phyloP scores from a whole-genome alignment of 192 early-diverging fungal genomes.

The Ambispora gerdemannii region DNA sequence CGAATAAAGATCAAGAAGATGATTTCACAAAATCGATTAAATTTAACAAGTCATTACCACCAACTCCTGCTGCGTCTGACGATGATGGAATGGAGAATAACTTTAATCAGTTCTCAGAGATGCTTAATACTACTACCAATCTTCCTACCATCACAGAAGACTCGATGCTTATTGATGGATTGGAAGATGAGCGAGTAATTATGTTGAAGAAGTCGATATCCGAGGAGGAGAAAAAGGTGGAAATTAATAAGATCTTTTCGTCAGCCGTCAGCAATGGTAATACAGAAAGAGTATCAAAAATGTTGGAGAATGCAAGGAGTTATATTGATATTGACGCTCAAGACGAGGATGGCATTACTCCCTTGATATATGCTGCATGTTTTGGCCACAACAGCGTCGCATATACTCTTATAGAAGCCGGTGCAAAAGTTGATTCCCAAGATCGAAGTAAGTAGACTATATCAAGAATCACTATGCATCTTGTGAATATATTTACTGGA shows the following conservation, averaged over 20 bases:
- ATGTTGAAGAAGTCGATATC: constrained; percentile 31
- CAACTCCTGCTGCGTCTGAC: not conserved
- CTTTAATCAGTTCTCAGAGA: not conserved
- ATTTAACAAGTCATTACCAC: not conserved
- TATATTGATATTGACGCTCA: constrained; percentile 73
- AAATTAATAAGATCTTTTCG: constrained; percentile 63
- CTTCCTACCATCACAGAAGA: no score
- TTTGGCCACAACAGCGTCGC: constrained; percentile 80
- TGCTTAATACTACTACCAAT: not conserved
- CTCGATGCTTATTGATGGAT: constrained; percentile 10
- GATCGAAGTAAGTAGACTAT: constrained; percentile 68
- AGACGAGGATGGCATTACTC: constrained; percentile 85
- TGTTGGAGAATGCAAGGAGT: constrained; percentile 54
- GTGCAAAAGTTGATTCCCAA: constrained; percentile 69
- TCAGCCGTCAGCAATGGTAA: constrained; percentile 75
- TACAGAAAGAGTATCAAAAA: constrained; percentile 54
- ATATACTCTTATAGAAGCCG: constrained; percentile 63
- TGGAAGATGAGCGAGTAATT: constrained; percentile 17
- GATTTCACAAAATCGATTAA: constrained; percentile 15
- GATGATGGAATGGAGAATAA: constrained; percentile 1
- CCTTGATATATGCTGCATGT: constrained; percentile 84
- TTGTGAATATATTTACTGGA: no score
- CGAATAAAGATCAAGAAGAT: constrained; percentile 21
- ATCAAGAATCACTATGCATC: constrained; percentile 2
- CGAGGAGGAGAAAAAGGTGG: constrained; percentile 54